These are phyloP conservation scores for Saprolegnia diclina DNA, from an alignment of 352 stramenopile genomes.

Conservation along the genomic window DNA sequence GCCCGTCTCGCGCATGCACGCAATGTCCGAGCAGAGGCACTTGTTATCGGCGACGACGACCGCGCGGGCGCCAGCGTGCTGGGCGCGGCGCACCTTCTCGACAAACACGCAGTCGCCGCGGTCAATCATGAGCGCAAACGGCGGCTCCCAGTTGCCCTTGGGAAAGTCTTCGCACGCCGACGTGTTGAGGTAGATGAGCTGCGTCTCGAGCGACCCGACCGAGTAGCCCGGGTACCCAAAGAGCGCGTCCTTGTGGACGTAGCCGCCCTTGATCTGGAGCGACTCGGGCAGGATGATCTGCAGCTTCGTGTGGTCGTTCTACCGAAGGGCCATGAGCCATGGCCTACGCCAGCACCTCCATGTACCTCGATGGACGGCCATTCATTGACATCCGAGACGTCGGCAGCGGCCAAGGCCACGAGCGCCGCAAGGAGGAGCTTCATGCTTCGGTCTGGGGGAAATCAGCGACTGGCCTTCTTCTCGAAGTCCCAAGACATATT, in stretches of 20 bases:
- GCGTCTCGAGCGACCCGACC: slow-evolving; percentile 73
- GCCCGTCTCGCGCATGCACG: slow-evolving; percentile 61
- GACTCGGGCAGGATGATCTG: slow-evolving; percentile 82
- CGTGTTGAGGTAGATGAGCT: slow-evolving; percentile 86
- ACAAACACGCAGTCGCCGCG: slow-evolving; percentile 96
- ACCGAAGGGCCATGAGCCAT: slow-evolving; percentile 14
- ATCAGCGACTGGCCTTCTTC: neutral
- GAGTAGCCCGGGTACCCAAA: slow-evolving; percentile 95
- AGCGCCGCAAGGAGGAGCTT: slow-evolving; percentile 26
- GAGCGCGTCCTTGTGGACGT: slow-evolving; percentile 94
- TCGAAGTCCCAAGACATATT: neutral
- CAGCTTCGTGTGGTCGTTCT: slow-evolving; percentile 86
- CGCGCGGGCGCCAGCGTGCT: slow-evolving; percentile 88
- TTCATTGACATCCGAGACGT: slow-evolving; percentile 59
- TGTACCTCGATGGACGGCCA: slow-evolving; percentile 78
- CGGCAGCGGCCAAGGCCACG: slow-evolving; percentile 28
- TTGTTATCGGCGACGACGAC: slow-evolving; percentile 96
- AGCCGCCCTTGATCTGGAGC: slow-evolving; percentile 90
- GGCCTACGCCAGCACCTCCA: slow-evolving; percentile 20
- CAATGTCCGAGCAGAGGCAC: slow-evolving; percentile 89
- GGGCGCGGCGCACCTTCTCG: slow-evolving; percentile 90
- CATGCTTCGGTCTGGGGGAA: neutral
- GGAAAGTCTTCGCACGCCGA: slow-evolving; percentile 77
- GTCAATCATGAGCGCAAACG: slow-evolving; percentile 95
- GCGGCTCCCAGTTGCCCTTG: slow-evolving; percentile 75